phyloP scores from a whole-genome alignment of 345 rosid genomes.

The Erysimum cheiranthoides region DNA sequence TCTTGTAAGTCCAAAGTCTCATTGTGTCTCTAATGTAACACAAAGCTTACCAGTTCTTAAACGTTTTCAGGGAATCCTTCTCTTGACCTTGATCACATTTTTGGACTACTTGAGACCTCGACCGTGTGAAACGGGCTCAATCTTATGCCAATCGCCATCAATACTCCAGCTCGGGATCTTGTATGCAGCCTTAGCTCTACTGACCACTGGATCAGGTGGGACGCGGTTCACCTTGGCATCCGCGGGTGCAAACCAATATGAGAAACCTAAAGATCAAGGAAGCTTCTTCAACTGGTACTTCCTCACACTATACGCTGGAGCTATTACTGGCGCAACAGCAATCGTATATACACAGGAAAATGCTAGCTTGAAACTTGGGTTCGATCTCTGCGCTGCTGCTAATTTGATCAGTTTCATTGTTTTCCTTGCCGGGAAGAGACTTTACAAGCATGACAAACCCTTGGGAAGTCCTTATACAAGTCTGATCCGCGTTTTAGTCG shows the following conservation, averaged over 20 bases:
- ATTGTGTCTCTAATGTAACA: background rate
- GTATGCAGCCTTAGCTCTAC: slow-evolving; percentile 48
- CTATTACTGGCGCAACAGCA: slow-evolving; percentile 40
- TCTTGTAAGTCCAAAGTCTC: slow-evolving; percentile 39
- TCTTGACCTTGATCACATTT: slow-evolving; percentile 47
- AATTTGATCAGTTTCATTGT: slow-evolving; percentile 43
- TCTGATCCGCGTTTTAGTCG: slow-evolving; percentile 52
- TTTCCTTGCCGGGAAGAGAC: slow-evolving; percentile 50
- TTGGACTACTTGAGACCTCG: slow-evolving; percentile 47
- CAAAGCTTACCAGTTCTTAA: background rate
- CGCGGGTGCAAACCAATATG: slow-evolving; percentile 57
- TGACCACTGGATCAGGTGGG: slow-evolving; percentile 43
- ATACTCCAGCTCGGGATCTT: slow-evolving; percentile 45
- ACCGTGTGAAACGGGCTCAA: slow-evolving; percentile 40
- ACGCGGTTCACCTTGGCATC: slow-evolving; percentile 48
- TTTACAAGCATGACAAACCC: slow-evolving; percentile 46
- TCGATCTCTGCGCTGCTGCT: slow-evolving; percentile 43
- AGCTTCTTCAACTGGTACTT: slow-evolving; percentile 62
- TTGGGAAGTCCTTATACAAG: slow-evolving; percentile 55
- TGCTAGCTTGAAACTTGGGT: slow-evolving; percentile 59
- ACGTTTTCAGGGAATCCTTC: slow-evolving; percentile 48
- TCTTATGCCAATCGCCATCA: slow-evolving; percentile 46
- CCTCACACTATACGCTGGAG: slow-evolving; percentile 24
- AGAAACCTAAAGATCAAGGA: slow-evolving; percentile 44
- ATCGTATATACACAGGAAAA: slow-evolving; percentile 54